Percentiles rank a stretch among this genome's conserved stretches.
Evolutionary conservation across 1,284 basidiomycete species (phyloP).

Genomic region (Apiotrichum veenhuisii): DNA sequence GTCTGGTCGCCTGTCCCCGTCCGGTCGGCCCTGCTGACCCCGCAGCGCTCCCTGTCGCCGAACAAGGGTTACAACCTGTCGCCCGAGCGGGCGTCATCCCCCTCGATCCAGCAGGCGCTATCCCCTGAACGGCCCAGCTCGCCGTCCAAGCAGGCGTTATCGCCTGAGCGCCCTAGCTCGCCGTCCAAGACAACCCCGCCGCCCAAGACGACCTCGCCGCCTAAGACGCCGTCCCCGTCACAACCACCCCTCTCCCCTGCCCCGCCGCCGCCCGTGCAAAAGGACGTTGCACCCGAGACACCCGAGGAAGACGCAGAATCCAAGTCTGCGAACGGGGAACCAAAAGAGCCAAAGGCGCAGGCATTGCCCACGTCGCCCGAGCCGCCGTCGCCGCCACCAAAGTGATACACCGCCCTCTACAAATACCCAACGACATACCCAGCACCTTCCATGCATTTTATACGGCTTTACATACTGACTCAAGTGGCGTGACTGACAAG

Average conservation of each 20-base stretch:
- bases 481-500: too few relatives aligned
- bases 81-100: background rate
- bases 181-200: background rate
- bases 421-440: conserved; percentile 3
- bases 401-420: background rate
- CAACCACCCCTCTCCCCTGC: background rate
- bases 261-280: background rate
- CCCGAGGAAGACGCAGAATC: background rate
- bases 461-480: background rate
- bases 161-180: background rate
- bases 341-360: conserved; percentile 7
- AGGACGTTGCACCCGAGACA: background rate
- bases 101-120: background rate
- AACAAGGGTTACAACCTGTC: background rate
- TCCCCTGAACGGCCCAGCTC: background rate
- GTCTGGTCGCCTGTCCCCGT: background rate
- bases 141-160: background rate
- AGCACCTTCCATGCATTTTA: conserved; percentile 4
- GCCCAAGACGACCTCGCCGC: background rate
- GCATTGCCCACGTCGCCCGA: background rate
- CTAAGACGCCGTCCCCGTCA: background rate
- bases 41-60: background rate
- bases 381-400: conserved; percentile 1
- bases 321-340: conserved; percentile 1
- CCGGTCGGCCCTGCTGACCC: background rate